Evolutionary conservation across 2,329 filamentous ascomycete genomes (phyloP).

Genomic region (Harringtonia aguacate): DNA sequence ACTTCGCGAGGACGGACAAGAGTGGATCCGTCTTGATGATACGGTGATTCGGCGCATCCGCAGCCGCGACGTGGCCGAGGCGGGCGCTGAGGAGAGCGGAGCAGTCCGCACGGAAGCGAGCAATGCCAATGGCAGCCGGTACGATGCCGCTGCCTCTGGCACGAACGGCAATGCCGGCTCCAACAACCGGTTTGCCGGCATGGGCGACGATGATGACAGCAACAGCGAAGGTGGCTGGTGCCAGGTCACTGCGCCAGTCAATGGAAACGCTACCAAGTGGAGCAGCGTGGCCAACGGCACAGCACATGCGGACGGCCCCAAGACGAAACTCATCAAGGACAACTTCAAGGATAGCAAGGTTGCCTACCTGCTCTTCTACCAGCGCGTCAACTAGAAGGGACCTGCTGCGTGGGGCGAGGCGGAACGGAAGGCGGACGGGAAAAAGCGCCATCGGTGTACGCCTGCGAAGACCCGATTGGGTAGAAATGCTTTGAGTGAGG

Average conservation of each 20-base stretch:
- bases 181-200: slow-evolving; percentile 65
- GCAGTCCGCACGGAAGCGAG: slow-evolving; percentile 23
- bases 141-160: background rate
- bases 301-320: too few species aligned
- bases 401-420: background rate
- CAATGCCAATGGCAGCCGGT: background rate
- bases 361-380: slow-evolving; percentile 93
- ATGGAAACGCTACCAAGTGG: slow-evolving; percentile 62
- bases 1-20: slow-evolving; percentile 81
- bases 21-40: slow-evolving; percentile 95
- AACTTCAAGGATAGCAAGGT: slow-evolving; percentile 87
- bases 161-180: slow-evolving; percentile 36
- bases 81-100: slow-evolving; percentile 61
- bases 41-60: slow-evolving; percentile 78
- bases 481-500: too few species aligned
- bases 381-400: slow-evolving; percentile 46
- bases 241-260: slow-evolving; percentile 54
- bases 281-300: slow-evolving; percentile 58
- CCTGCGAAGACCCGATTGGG: background rate
- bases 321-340: slow-evolving; percentile 48
- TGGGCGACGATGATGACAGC: slow-evolving; percentile 54
- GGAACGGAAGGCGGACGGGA: background rate
- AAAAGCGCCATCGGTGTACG: background rate
- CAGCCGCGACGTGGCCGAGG: slow-evolving; percentile 81
- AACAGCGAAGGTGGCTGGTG: slow-evolving; percentile 67